These are phyloP conservation scores for Penicilliopsis zonata DNA, from an alignment of 495 filamentous ascomycete genomes.

Conservation along the genomic window DNA sequence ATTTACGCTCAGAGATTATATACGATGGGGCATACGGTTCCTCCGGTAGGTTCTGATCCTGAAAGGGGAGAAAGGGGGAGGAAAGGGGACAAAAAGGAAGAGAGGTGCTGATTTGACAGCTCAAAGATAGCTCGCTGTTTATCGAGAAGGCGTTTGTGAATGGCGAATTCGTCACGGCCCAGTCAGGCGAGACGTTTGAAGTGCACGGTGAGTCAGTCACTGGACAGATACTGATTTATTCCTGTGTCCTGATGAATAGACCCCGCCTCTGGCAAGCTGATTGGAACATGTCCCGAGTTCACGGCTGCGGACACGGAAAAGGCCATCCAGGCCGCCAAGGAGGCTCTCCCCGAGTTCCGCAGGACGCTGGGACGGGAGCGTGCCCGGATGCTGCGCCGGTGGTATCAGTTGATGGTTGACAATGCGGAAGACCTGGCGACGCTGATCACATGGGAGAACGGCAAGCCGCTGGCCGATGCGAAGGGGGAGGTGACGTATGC, in stretches of 20 bases:
- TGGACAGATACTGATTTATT: slow-evolving; percentile 5
- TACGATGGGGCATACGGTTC: slow-evolving; percentile 30
- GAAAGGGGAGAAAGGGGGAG: too few species aligned
- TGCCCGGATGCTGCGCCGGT: slow-evolving; percentile 70
- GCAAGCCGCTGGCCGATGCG: slow-evolving; percentile 60
- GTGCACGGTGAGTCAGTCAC: slow-evolving; percentile 44
- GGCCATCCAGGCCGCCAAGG: slow-evolving; percentile 65
- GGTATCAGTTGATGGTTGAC: slow-evolving; percentile 82
- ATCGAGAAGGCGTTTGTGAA: slow-evolving; percentile 77
- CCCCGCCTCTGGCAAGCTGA: slow-evolving; percentile 65
- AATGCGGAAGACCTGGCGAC: slow-evolving; percentile 81
- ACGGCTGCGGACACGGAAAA: slow-evolving; percentile 57
- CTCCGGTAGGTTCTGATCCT: slow-evolving; percentile 17
- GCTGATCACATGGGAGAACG: slow-evolving; percentile 78
- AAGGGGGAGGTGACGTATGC: slow-evolving; percentile 63
- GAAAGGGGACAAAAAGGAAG: too few species aligned
- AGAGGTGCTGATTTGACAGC: slow-evolving; percentile 34
- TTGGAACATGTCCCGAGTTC: slow-evolving; percentile 80
- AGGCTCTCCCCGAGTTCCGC: slow-evolving; percentile 66
- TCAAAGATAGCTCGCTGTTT: slow-evolving; percentile 74
- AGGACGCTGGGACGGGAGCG: slow-evolving; percentile 67
- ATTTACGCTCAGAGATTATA: slow-evolving; percentile 25
- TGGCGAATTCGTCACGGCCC: slow-evolving; percentile 68
- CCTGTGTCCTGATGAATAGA: slow-evolving; percentile 32
- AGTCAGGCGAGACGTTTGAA: slow-evolving; percentile 70